Evolutionary conservation across 495 filamentous ascomycete species (phyloP).

Genomic region (Aspergillus avenaceus): DNA sequence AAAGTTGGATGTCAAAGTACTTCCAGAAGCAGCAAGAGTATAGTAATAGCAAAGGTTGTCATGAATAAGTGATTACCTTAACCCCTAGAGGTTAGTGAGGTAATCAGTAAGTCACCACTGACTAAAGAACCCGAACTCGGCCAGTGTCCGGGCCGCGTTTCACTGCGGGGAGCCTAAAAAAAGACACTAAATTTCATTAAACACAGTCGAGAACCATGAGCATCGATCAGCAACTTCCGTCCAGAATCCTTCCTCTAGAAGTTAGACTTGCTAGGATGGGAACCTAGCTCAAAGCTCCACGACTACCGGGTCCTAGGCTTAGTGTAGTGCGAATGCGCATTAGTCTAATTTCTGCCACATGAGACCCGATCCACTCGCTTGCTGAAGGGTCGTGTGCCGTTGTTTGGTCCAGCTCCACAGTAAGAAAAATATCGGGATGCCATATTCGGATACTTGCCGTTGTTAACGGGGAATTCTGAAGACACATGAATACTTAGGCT

Average conservation of each 20-base stretch:
- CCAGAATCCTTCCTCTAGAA: conserved; percentile 23
- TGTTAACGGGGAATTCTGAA: too few relatives aligned
- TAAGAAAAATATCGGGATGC: conserved; percentile 8
- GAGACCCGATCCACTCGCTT: conserved; percentile 13
- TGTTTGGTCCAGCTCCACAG: conserved; percentile 10
- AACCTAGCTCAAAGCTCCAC: neutral
- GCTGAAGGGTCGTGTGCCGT: conserved; percentile 4
- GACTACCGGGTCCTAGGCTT: too few relatives aligned
- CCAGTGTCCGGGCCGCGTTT: conserved; percentile 8
- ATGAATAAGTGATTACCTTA: neutral
- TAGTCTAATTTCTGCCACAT: conserved; percentile 18
- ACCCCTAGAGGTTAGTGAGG: neutral
- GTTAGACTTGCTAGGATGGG: conserved; percentile 8
- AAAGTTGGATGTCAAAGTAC: too few relatives aligned
- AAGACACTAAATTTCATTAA: conserved; percentile 1
- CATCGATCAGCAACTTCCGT: conserved; percentile 8
- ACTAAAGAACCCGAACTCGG: conserved; percentile 13
- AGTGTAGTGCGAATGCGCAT: neutral
- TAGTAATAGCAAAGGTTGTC: neutral
- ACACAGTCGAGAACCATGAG: conserved; percentile 5
- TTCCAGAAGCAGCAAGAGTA: neutral
- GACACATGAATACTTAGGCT: too few relatives aligned
- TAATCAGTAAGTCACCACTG: conserved; percentile 3
- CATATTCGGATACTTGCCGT: conserved; percentile 9
- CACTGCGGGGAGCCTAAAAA: conserved; percentile 14